Conservation (phyloP, 495 filamentous ascomycete genomes). For the Hyaloscypha bicolor region DNA sequence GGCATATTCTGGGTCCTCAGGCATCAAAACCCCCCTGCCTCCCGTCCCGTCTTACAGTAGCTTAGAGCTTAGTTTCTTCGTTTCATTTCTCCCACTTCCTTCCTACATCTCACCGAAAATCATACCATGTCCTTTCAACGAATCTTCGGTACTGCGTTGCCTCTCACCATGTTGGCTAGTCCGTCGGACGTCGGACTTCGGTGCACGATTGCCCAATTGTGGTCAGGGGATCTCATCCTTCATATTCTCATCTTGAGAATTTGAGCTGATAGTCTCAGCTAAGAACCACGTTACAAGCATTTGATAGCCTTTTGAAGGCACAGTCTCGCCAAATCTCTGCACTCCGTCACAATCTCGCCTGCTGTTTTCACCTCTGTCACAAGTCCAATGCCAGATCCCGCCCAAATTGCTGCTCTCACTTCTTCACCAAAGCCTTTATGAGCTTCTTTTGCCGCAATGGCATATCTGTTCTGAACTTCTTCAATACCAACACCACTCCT, state of each 20-base stretch:
- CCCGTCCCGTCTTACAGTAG: not conserved
- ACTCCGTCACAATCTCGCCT: too few species aligned
- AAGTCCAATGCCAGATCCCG: slow-evolving; percentile 58
- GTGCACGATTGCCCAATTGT: too few species aligned
- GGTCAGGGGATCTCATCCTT: too few species aligned
- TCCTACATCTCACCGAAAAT: too few species aligned
- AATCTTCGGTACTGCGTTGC: too few species aligned
- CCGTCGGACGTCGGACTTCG: too few species aligned
- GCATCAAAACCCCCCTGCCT: not conserved
- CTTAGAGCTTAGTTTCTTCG: too few species aligned
- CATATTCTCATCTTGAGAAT: not conserved
- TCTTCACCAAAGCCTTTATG: slow-evolving; percentile 61
- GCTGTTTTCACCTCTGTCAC: slow-evolving; percentile 47
- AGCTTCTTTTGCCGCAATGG: slow-evolving; percentile 43
- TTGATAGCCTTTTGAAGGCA: not conserved
- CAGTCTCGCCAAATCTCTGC: not conserved
- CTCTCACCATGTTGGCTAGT: too few species aligned
- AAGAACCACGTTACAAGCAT: not conserved
- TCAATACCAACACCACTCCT: slow-evolving; percentile 54
- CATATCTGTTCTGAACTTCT: slow-evolving; percentile 59
- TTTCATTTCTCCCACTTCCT: too few species aligned
- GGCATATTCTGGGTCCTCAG: not conserved
- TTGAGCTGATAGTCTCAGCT: too few species aligned
- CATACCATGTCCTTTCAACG: too few species aligned
- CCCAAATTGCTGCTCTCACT: slow-evolving; percentile 68